phyloP scores from a whole-genome alignment of 768 basidiomycete species.

The Suillus clintonianus region DNA sequence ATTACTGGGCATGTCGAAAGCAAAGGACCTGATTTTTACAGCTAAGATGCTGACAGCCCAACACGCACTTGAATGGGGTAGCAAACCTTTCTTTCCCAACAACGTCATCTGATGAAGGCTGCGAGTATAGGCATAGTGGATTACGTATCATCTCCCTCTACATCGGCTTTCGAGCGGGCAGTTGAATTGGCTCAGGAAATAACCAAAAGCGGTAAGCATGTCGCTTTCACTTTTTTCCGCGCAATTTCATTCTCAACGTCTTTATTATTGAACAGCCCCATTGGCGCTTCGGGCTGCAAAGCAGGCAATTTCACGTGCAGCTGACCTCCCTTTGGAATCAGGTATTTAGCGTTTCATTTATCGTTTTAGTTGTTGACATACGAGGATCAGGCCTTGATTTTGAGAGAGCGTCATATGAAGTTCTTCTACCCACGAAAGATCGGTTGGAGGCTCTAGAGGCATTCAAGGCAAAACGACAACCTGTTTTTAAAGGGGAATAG shows the following conservation, averaged over 20 bases:
- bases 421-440: conserved; percentile 72
- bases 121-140: conserved; percentile 70
- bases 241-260: background rate
- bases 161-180: conserved; percentile 70
- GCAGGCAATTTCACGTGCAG: conserved; percentile 76
- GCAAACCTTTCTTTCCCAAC: conserved; percentile 2
- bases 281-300: conserved; percentile 88
- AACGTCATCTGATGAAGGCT: background rate
- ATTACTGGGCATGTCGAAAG: conserved; percentile 74
- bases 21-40: conserved; percentile 87
- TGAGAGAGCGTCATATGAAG: conserved; percentile 83
- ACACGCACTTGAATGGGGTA: conserved; percentile 77
- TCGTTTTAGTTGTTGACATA: conserved; percentile 3
- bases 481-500: conserved; percentile 81
- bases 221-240: background rate
- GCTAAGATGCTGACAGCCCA: conserved; percentile 65
- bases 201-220: conserved; percentile 56
- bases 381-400: conserved; percentile 75
- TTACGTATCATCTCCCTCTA: conserved; percentile 65
- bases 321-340: conserved; percentile 76
- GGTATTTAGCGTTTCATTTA: conserved; percentile 39
- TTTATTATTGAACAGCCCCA: conserved; percentile 55
- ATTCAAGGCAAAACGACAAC: conserved; percentile 81
- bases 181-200: conserved; percentile 69
- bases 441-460: conserved; percentile 82